These are phyloP conservation scores for Podaxis sp. DNA, from an alignment of 768 basidiomycete genomes.

Conservation along the genomic window DNA sequence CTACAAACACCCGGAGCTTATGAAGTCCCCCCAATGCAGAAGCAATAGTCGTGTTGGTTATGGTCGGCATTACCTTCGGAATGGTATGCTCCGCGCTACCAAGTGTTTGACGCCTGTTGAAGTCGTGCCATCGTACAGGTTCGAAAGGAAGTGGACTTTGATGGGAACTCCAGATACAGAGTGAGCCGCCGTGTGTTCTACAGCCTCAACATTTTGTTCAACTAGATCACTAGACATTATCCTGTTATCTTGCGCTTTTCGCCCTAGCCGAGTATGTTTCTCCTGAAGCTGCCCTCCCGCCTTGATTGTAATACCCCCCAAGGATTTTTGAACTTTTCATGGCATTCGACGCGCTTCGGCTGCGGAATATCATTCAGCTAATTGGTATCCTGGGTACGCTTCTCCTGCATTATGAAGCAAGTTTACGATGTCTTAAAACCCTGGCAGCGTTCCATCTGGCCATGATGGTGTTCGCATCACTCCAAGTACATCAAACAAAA, in stretches of 20 bases:
- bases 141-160: constrained; percentile 45
- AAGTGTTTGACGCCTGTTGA: background rate
- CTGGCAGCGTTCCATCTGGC: constrained; percentile 69
- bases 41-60: constrained; percentile 69
- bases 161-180: constrained; percentile 47
- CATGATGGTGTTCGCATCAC: constrained; percentile 68
- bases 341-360: constrained; percentile 78
- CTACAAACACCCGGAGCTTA: background rate
- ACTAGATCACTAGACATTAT: constrained; percentile 53
- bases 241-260: constrained; percentile 85
- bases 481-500: constrained; percentile 78
- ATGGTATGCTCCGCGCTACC: constrained; percentile 40
- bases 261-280: constrained; percentile 71
- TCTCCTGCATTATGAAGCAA: background rate
- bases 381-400: constrained; percentile 66
- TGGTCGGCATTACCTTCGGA: constrained; percentile 73
- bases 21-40: constrained; percentile 41
- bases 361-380: constrained; percentile 79
- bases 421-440: background rate
- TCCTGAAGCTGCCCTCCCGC: background rate
- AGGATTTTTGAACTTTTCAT: constrained; percentile 81
- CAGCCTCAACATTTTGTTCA: background rate
- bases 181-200: constrained; percentile 27
- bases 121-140: constrained; percentile 34
- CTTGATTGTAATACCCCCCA: constrained; percentile 7